Evolutionary conservation across 139 green algal species (phyloP).

Genomic region (Chlamydomonas eustigma): DNA sequence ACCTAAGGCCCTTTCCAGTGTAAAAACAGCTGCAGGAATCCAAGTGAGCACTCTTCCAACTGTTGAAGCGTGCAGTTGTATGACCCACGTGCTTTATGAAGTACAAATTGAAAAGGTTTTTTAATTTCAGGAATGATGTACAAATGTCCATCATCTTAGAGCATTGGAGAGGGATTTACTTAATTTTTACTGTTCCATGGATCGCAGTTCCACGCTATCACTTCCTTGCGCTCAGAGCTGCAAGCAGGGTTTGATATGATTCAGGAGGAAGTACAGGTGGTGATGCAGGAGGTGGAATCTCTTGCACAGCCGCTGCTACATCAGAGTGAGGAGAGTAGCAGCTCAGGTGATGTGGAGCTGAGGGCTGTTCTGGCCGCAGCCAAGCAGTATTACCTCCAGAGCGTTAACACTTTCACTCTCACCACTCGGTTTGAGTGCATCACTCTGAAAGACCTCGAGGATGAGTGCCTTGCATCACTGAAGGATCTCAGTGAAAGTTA

Average conservation of each 20-base stretch:
- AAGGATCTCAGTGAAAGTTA: slow-evolving; percentile 1
- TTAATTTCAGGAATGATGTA: no score
- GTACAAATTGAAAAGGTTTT: no score
- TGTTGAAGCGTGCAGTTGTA: no score
- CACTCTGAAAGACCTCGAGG: not conserved
- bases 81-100: no score
- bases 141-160: no score
- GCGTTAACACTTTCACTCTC: no score
- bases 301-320: not conserved
- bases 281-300: not conserved
- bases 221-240: slow-evolving; percentile 49
- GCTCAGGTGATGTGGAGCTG: not conserved
- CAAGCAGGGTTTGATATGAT: slow-evolving; percentile 23
- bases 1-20: slow-evolving; percentile 29
- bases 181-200: no score
- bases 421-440: no score
- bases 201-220: slow-evolving; percentile 49
- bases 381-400: no score
- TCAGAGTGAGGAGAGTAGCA: not conserved
- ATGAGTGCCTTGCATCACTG: not conserved
- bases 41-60: no score
- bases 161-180: no score
- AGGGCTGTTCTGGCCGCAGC: no score
- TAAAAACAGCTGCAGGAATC: slow-evolving; percentile 35
- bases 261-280: slow-evolving; percentile 19